Base-by-base conservation (phyloP, 148 eudicot species). In the Rhododendron molle region DNA sequence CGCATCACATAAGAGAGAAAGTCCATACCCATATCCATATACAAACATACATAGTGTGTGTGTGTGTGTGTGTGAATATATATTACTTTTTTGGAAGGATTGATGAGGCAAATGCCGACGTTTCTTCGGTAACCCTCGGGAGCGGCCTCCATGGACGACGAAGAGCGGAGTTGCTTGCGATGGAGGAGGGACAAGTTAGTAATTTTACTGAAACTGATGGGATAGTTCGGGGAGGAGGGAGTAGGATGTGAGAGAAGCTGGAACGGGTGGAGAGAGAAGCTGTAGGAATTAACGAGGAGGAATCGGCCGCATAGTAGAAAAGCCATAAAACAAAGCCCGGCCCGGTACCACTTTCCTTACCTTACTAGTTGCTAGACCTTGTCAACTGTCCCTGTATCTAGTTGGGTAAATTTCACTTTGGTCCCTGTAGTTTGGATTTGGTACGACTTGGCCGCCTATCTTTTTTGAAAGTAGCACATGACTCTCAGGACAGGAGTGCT, bases 91-190 rank as follows among this genome's bases (percentile, higher is more conserved):
- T 94, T 95, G 56, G 95, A 88, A 56, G 97, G 90, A 86, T 92
- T 96, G 86, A 96, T 92, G 89, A 96, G 96, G 83, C 96, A 96
- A 76, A 96, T 91, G 52, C 99, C 99, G 9, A 96, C 99, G 58
- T 96, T 96, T 86, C 74, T 91, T 58, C 99, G 72, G 91, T 96
- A 96, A 52, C 96, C 97, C 85, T 88, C 83, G 9, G 98, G 99
- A 54, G 97, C 94, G 82, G 89, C 62, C 65, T 96, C 97, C 99
- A 96, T 96, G 83, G 93, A 81, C 43, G 91, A 89, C 23, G 87
- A 89, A 23, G 94, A 72, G 12, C 47, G n/a, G 65, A 52, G 76
- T 1, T 26, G 65, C 28, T 1, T 67, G 40, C 60, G 76, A 14
- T 26, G 88, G 47, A 21, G 86, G 26, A 81, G 88, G 62, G 90